Evolutionary conservation across 345 rosid genomes (phyloP).

Genomic region (Salix udensis): DNA sequence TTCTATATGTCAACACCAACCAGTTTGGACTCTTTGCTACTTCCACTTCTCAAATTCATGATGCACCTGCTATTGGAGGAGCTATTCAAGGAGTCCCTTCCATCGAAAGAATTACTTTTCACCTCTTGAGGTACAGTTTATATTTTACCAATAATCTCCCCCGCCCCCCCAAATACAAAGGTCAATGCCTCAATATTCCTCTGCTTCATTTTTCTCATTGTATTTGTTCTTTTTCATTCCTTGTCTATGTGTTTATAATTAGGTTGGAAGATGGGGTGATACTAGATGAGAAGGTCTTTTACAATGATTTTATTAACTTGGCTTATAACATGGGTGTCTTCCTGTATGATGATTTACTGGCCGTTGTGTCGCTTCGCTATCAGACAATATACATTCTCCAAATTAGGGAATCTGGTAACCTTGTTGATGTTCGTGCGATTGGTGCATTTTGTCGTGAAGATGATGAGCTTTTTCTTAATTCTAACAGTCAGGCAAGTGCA

Average conservation of each 20-base stretch:
- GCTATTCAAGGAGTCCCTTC: constrained; percentile 84
- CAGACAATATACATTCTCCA: constrained; percentile 87
- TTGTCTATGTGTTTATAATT: constrained; percentile 8
- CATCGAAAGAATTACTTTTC: constrained; percentile 77
- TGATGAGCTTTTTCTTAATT: constrained; percentile 86
- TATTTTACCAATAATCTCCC: not conserved
- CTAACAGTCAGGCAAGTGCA: constrained; percentile 63
- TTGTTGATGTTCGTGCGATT: constrained; percentile 83
- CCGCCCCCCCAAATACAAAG: no score
- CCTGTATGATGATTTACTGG: constrained; percentile 85
- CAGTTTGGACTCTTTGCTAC: constrained; percentile 90
- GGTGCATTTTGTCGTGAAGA: constrained; percentile 86
- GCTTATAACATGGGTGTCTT: constrained; percentile 79
- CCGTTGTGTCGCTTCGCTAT: constrained; percentile 77
- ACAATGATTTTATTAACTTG: constrained; percentile 73
- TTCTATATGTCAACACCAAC: constrained; percentile 58
- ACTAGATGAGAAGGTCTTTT: constrained; percentile 80
- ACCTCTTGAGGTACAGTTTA: constrained; percentile 52
- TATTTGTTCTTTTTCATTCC: not conserved
- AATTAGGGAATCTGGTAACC: constrained; percentile 81
- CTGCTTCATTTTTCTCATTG: not conserved
- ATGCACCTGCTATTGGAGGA: constrained; percentile 56
- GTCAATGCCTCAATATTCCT: no score
- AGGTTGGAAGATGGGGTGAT: constrained; percentile 84
- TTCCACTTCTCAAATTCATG: constrained; percentile 80